These are phyloP conservation scores for Zygosaccharomyces gambellarensis DNA, from an alignment of 805 yeast genomes.

Conservation along the genomic window DNA sequence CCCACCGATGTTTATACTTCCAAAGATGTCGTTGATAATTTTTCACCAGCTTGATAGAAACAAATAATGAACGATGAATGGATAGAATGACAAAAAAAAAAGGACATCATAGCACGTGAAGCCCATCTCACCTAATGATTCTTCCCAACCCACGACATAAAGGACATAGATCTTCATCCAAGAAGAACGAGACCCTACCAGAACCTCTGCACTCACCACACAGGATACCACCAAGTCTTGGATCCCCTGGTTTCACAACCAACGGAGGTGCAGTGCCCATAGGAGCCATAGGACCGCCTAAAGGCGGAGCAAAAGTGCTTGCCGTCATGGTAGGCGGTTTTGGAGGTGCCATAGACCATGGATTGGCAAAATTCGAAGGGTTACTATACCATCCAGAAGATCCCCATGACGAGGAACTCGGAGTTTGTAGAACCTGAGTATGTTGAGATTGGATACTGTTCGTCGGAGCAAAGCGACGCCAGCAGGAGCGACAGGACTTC, in stretches of 20 bases:
- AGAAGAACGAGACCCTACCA: constrained; percentile 50
- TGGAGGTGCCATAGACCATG: constrained; percentile 14
- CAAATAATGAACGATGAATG: neutral
- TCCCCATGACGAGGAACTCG: constrained; percentile 7
- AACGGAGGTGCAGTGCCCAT: constrained; percentile 27
- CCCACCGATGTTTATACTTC: neutral
- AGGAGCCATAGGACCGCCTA: constrained; percentile 19
- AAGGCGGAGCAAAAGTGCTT: neutral
- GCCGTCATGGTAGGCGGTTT: constrained; percentile 14
- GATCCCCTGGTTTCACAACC: constrained; percentile 71
- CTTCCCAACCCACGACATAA: constrained; percentile 68
- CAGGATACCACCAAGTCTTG: constrained; percentile 62
- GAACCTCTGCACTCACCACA: constrained; percentile 72
- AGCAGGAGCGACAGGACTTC: constrained; percentile 65
- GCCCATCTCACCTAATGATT: constrained; percentile 25
- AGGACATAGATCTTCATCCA: constrained; percentile 60
- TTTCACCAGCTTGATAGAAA: neutral
- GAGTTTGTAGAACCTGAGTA: constrained; percentile 7
- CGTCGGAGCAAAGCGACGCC: constrained; percentile 52
- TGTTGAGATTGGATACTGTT: constrained; percentile 11
- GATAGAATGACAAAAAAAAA: neutral
- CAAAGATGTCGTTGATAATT: neutral
- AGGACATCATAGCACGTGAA: constrained; percentile 12
- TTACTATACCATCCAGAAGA: constrained; percentile 3
- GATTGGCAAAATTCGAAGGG: constrained; percentile 9